Evolutionary conservation across 148 eudicot genomes (phyloP).

Genomic region (Fallopia convolvulus): DNA sequence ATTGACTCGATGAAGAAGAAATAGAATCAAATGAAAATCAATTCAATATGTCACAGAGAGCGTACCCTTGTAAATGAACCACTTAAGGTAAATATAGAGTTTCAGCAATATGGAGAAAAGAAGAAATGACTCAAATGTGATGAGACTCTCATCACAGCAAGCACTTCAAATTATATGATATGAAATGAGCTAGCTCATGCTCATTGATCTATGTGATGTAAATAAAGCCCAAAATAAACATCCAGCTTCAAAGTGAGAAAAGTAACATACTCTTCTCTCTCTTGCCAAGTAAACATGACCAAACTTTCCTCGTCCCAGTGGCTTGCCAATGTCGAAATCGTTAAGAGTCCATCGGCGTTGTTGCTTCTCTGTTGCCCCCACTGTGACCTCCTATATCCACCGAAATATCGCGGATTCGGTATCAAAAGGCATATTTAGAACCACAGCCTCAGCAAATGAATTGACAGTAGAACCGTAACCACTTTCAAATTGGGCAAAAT

Average conservation of each 20-base stretch:
- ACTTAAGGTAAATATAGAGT: no score
- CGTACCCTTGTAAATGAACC: background rate
- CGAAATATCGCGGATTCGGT: background rate
- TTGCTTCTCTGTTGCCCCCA: constrained; percentile 47
- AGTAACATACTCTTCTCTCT: constrained; percentile 73
- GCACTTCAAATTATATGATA: background rate
- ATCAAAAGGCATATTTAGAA: background rate
- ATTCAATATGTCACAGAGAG: background rate
- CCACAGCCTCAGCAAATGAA: background rate
- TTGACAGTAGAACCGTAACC: background rate
- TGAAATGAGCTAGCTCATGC: background rate
- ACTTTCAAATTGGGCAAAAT: background rate
- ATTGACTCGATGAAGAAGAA: background rate
- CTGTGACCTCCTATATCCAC: constrained; percentile 39
- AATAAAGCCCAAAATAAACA: background rate
- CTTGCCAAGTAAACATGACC: constrained; percentile 90
- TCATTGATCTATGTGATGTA: background rate
- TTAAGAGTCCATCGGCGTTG: constrained; percentile 60
- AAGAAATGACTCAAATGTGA: no score
- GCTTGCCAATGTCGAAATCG: constrained; percentile 92
- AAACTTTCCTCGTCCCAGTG: constrained; percentile 93
- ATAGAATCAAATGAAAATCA: background rate
- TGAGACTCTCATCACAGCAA: background rate
- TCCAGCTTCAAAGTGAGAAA: background rate
- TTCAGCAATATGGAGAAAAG: background rate